phyloP scores from a whole-genome alignment of 805 yeast species.

The Ogataea dorogensis region DNA sequence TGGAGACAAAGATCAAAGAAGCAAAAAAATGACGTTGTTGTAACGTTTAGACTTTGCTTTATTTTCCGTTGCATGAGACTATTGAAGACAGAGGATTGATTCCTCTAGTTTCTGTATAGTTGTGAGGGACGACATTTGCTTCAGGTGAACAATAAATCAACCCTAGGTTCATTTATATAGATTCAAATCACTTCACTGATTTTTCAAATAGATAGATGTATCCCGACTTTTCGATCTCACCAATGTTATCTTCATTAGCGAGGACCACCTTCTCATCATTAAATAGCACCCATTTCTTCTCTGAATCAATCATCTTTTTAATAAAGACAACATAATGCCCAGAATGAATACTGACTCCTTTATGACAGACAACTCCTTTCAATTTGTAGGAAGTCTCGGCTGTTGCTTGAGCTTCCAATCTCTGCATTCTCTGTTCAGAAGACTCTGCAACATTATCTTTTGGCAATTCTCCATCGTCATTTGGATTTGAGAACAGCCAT shows the following conservation, averaged over 20 bases:
- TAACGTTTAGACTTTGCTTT: conserved; percentile 1
- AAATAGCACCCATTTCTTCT: conserved; percentile 66
- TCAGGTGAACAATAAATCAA: conserved; percentile 1
- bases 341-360: conserved; percentile 85
- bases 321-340: conserved; percentile 89
- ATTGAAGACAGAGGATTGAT: background rate
- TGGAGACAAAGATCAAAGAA: conserved; percentile 28
- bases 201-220: conserved; percentile 45
- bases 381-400: conserved; percentile 40
- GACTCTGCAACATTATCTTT: conserved; percentile 10
- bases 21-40: conserved; percentile 13
- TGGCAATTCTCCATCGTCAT: conserved; percentile 64
- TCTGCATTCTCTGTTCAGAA: conserved; percentile 12
- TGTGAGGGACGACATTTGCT: background rate
- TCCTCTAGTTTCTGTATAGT: background rate
- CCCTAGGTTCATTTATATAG: conserved; percentile 7
- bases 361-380: conserved; percentile 76
- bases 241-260: conserved; percentile 42
- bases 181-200: conserved; percentile 5
- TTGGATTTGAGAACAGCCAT: conserved; percentile 84
- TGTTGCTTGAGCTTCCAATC: conserved; percentile 9
- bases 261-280: conserved; percentile 87
- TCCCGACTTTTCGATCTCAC: conserved; percentile 46
- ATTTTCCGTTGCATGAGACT: too few relatives aligned
- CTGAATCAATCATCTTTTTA: conserved; percentile 41